Base-by-base conservation (phyloP, 2,329 filamentous ascomycete genomes). In the Paraphaeosphaeria sporulosa region DNA sequence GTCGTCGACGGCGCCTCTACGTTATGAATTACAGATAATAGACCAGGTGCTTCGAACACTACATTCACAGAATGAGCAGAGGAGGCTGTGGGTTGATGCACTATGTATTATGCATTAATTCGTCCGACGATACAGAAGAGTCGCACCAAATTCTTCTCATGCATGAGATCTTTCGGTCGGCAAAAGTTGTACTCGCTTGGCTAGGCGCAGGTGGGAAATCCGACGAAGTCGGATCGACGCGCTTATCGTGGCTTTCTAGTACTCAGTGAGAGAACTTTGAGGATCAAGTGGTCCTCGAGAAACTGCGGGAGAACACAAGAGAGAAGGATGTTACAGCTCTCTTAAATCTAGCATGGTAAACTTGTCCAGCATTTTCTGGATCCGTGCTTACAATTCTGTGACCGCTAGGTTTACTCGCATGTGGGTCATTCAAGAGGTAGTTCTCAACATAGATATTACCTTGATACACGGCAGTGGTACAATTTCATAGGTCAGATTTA, bases 101-200 rank as follows among this genome's bases (percentile, higher is more conserved):
- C 32, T 61, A 1, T 60, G 68, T n/a, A n/a, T n/a, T n/a, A n/a
- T n/a, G n/a, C 27, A 69, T 71, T 27, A 65, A 70, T 17, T 67
- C 71, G 23, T 12, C 0, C 1, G 57, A 67, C 15, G 23, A 59
- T 9, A 12, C 40, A 10, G 67, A 68, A 43, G 66, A 64, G 40
- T 27, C 21, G 1, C n/a, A 17, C 0, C 67, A 71, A 42, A 66
- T 70, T 10, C 58, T 61, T n/a, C 15, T 65, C 0, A 70, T 71
- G 65, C 23, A 27, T 12, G 12, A 60, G 5, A 65, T 67, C 40
- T 69, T 61, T 34, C 4, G 60, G 17, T 25, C 19, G 2, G 49
- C 66, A 15, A 54, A 21, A 21, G 46, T 27, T 10, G 61, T 67
- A 6, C 25, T 64, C 9, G 59, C 58, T 27, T 69, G 66, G 61